Evolutionary conservation across 345 rosid species (phyloP).

Genomic region (Excoecaria agallocha): DNA sequence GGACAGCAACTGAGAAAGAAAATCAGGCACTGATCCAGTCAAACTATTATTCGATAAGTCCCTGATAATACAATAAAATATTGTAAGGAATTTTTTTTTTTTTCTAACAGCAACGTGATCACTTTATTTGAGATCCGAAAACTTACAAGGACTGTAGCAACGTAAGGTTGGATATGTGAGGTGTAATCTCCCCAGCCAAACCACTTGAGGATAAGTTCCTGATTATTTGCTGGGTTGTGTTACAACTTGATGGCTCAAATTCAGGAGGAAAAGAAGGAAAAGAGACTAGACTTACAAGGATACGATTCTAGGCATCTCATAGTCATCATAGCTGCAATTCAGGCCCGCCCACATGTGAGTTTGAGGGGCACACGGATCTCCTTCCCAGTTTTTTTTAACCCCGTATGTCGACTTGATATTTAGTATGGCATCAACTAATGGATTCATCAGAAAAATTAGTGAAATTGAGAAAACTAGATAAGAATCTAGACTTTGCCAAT

Average conservation of each 20-base stretch:
- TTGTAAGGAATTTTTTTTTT: neutral
- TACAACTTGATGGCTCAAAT: too few species aligned
- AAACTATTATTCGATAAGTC: constrained; percentile 58
- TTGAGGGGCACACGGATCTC: constrained; percentile 57
- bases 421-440: constrained; percentile 35
- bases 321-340: constrained; percentile 30
- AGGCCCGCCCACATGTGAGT: constrained; percentile 47
- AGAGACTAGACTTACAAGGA: constrained; percentile 44
- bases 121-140: neutral
- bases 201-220: constrained; percentile 56
- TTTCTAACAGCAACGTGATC: too few species aligned
- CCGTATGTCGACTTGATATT: constrained; percentile 34
- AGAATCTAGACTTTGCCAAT: neutral
- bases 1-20: constrained; percentile 35
- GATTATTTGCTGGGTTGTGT: neutral
- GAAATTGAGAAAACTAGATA: too few species aligned
- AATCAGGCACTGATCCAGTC: constrained; percentile 43
- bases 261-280: constrained; percentile 2
- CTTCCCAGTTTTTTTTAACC: constrained; percentile 41
- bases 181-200: constrained; percentile 38
- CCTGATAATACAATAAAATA: constrained; percentile 23
- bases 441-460: neutral
- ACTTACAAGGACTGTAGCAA: constrained; percentile 41
- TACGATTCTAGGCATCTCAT: constrained; percentile 29
- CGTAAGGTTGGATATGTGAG: constrained; percentile 33